Base-by-base conservation (phyloP, 2,329 filamentous ascomycete genomes). In the Arthrobotrys conoides region DNA sequence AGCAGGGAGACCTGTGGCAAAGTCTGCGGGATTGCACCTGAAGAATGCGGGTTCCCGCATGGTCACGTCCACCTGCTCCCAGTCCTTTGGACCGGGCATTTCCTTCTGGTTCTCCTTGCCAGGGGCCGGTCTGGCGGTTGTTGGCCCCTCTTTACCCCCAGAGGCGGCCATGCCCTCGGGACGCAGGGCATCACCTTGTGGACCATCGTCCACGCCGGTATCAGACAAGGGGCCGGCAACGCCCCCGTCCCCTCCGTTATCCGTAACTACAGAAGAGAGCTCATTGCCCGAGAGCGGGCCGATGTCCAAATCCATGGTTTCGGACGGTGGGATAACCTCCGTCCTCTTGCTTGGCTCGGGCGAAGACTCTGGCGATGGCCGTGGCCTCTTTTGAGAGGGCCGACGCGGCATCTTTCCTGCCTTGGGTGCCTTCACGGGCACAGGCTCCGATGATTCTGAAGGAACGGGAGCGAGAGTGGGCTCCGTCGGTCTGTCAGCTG, bases 261-360 rank as follows among this genome's bases (percentile, higher is more conserved):
- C 33, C 33, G 33, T 10, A 10, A 10, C 8, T 12, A 8, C 33
- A 57, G 16, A 8, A n/a, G 51, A 27, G 24, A 18, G 51, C 2
- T 57, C 51, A 16, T n/a, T 22, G 30, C 30, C 30, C 2, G 30
- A 38, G 53, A 59, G 30, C 24, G 27, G 30, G 12, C 27, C 36
- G 24, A 49, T 30, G 9, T 65, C 61, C 0, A 41, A 48, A 14
- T 65, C 61, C 61, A 65, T 65, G 44, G 20, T 16, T 5, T 65
- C 61, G 12, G 27, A 48, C 22, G 61, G 44, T 48, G 44, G 18
- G 33, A 48, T 16, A 9, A 65, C n/a, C 27, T 65, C 61, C 8
- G 41, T 9, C 10, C 61, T 48, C 61, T 65, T 65, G 16, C 44
- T 48, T 14, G 61, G 41, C 3, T n/a, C 46, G 1, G 61, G 61